Evolutionary conservation across 441 rosid species (phyloP), one percentile per base, ranked within the genome.

Genomic region (Euphorbia schlechtendalii): DNA sequence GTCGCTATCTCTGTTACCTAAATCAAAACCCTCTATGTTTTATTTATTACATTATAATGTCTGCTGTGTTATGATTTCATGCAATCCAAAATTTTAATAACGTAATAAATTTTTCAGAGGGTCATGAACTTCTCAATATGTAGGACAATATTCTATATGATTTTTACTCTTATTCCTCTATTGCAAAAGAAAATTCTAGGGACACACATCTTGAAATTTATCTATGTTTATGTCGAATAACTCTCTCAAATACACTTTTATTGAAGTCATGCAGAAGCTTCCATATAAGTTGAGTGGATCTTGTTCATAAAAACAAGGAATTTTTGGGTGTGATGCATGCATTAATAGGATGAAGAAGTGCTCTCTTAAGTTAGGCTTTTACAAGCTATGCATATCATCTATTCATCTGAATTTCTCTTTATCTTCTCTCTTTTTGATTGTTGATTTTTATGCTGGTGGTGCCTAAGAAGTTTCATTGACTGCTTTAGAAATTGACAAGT

Each of bases 401-500:
- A 21, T 24, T 54, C 60, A 20, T 36, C 38, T 2, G 21, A 22
- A 27, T 45, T 18, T 58, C 49, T 28, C 15, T 65, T 8, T 9
- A 36, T 13, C 41, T 27, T 51, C 38, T 21, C 8, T 1, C 12
- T 2, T 30, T 43, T 54, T 8, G 6, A 9, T 12, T 54, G 5
- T 11, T 58, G 17, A 56, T 45, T 18, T 10, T 11, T 43, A 36
- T 62, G 53, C 40, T 69, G 60, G 22, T 41, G 61, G 22, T 0
- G 41, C 69, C 68, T 75, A 55, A 63, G 53, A 60, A 28, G 49
- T 71, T 43, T 65, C 61, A 46, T 59, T 69, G 65, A 67, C 69
- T 61, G 38, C 62, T 71, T 18, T 66, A 93, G 98, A 93, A 90
- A 93, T 76, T 90, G 70, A 78, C 96, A 65, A 88, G 96, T 79